phyloP scores from a whole-genome alignment of 331 rosid genomes.

The Malus hybrid region DNA sequence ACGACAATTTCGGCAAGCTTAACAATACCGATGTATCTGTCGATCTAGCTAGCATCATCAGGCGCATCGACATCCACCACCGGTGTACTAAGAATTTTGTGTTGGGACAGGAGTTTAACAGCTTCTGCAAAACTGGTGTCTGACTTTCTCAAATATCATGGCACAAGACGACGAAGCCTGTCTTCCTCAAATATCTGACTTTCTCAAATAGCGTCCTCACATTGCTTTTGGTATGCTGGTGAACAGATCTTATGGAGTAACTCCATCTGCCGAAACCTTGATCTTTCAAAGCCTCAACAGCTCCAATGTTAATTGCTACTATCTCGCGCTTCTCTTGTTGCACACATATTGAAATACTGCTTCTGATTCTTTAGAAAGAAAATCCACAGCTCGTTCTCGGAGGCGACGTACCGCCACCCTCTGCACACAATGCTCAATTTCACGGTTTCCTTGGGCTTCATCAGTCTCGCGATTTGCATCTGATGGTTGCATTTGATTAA shows the following conservation, averaged over 20 bases:
- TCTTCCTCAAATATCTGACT: too few species aligned
- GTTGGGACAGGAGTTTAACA: slow-evolving; percentile 54
- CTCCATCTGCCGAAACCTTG: slow-evolving; percentile 14
- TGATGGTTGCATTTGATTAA: background rate
- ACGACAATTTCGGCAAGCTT: slow-evolving; percentile 96
- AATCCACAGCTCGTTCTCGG: slow-evolving; percentile 50
- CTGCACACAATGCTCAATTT: slow-evolving; percentile 35
- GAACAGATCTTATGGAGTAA: background rate
- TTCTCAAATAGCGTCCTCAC: background rate
- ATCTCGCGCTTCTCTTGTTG: background rate
- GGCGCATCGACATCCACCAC: slow-evolving; percentile 89
- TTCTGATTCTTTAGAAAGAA: slow-evolving; percentile 37
- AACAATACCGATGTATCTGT: slow-evolving; percentile 83
- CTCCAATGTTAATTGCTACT: background rate
- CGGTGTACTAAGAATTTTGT: slow-evolving; percentile 79
- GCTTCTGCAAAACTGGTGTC: slow-evolving; percentile 73
- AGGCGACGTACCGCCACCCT: slow-evolving; percentile 26
- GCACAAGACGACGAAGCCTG: too few species aligned
- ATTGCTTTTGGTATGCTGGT: background rate
- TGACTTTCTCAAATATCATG: slow-evolving; percentile 57
- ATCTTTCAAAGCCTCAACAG: slow-evolving; percentile 22
- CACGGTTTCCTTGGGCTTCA: slow-evolving; percentile 63
- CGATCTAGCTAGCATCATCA: slow-evolving; percentile 86
- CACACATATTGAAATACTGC: background rate
- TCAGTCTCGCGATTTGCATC: slow-evolving; percentile 35